Conservation (phyloP, 2,329 filamentous ascomycete species). For the Cladophialophora exuberans region DNA sequence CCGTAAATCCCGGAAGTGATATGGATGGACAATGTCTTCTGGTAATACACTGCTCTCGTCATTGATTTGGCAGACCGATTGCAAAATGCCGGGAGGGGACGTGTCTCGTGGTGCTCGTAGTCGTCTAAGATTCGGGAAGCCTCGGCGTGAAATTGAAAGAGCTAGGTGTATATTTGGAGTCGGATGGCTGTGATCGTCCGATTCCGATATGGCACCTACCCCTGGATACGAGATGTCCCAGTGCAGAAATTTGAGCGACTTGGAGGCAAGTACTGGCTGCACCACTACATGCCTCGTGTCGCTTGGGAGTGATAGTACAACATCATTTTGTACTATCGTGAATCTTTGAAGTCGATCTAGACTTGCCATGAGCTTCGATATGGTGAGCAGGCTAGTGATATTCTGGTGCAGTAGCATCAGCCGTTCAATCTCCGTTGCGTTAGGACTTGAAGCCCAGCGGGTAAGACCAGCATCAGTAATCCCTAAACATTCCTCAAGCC, state of each 20-base stretch:
- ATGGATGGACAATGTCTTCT: conserved; percentile 44
- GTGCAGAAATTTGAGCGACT: conserved; percentile 56
- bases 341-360: conserved; percentile 53
- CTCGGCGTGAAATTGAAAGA: conserved; percentile 42
- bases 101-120: conserved; percentile 50
- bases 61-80: conserved; percentile 47
- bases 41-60: conserved; percentile 43
- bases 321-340: conserved; percentile 54
- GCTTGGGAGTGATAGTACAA: conserved; percentile 49
- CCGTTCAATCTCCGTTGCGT: conserved; percentile 49
- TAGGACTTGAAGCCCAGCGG: conserved; percentile 53
- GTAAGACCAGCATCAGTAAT: conserved; percentile 60
- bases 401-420: conserved; percentile 59
- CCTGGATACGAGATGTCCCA: conserved; percentile 63
- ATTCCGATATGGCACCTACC: not conserved
- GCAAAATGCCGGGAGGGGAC: conserved; percentile 47
- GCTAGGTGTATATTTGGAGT: conserved; percentile 30
- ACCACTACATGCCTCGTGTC: conserved; percentile 39
- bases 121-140: conserved; percentile 45
- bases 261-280: conserved; percentile 53
- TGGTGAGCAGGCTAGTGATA: conserved; percentile 54
- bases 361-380: conserved; percentile 56
- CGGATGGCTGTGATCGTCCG: not conserved
- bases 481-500: conserved; percentile 59
- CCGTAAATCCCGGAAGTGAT: conserved; percentile 33